Evolutionary conservation across 2,329 filamentous ascomycete species (phyloP).

Genomic region (Alternaria alternata): DNA sequence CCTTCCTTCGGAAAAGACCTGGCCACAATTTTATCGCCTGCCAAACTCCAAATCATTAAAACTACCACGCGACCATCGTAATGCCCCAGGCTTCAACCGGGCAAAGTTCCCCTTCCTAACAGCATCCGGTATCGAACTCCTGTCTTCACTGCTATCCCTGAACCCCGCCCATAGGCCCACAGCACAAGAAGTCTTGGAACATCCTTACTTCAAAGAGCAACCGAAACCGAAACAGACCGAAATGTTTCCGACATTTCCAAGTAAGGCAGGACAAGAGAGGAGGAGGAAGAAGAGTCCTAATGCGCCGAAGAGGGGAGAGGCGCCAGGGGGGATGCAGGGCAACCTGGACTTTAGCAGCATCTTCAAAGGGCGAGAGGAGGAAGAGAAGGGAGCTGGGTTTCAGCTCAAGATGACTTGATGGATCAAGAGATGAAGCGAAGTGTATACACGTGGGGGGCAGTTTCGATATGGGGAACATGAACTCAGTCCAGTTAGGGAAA

Average conservation of each 20-base stretch:
- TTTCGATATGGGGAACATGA: not conserved
- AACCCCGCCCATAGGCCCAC: conserved; percentile 76
- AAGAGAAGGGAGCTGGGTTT: conserved; percentile 60
- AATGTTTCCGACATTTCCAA: conserved; percentile 97
- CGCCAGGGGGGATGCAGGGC: conserved; percentile 53
- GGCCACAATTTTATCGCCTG: conserved; percentile 86
- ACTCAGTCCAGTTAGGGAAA: not conserved
- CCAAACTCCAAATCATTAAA: conserved; percentile 85
- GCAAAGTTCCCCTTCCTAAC: conserved; percentile 85
- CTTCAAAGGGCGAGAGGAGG: conserved; percentile 58
- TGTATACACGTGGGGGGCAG: not conserved
- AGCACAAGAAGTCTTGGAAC: conserved; percentile 76
- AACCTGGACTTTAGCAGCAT: conserved; percentile 60
- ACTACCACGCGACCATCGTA: conserved; percentile 57
- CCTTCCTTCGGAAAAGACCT: conserved; percentile 79
- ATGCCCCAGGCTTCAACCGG: conserved; percentile 66
- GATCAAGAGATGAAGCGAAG: not conserved
- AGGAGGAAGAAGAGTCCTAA: conserved; percentile 77
- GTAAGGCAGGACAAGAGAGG: conserved; percentile 90
- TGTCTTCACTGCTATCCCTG: conserved; percentile 74
- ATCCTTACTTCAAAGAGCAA: conserved; percentile 88
- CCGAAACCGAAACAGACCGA: conserved; percentile 88
- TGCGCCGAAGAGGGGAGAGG: conserved; percentile 79
- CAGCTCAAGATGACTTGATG: conserved; percentile 43
- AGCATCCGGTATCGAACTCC: conserved; percentile 72